A percentile compares a stretch with the other conserved stretches of the same genome.
Conservation (phyloP, 1,284 basidiomycete species). For the Fomitiporia mediterranea region DNA sequence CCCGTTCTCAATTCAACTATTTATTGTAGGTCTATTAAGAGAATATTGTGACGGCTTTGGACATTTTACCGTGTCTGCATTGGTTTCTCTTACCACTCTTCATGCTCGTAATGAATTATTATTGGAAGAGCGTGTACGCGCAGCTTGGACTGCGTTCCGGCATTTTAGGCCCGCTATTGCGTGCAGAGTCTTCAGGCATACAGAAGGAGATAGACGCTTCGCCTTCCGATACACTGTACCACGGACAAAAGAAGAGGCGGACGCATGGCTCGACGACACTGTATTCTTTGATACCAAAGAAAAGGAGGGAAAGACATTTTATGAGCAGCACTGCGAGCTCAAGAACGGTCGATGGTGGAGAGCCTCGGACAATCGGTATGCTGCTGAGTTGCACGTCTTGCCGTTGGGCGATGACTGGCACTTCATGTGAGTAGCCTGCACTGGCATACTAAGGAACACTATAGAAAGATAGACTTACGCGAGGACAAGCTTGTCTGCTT, state of each 20-base stretch:
- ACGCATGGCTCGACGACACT: not conserved
- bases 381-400: constrained; percentile 3
- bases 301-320: not conserved
- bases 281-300: not conserved
- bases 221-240: not conserved
- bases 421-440: constrained; percentile 1
- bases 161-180: not conserved
- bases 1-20: no score
- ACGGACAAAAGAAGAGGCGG: not conserved
- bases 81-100: no score
- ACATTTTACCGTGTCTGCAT: no score
- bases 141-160: not conserved
- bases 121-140: no score
- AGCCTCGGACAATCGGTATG: not conserved
- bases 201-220: not conserved
- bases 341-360: constrained; percentile 9
- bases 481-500: not conserved
- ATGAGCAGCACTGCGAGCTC: constrained; percentile 3
- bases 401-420: not conserved
- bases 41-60: no score
- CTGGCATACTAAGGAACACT: no score
- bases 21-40: no score
- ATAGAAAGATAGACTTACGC: no score
- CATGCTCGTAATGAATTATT: no score
- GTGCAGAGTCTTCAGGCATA: not conserved